Evolutionary conservation across 1,284 basidiomycete genomes (phyloP).

Genomic region (Ceratobasidium sp.): DNA sequence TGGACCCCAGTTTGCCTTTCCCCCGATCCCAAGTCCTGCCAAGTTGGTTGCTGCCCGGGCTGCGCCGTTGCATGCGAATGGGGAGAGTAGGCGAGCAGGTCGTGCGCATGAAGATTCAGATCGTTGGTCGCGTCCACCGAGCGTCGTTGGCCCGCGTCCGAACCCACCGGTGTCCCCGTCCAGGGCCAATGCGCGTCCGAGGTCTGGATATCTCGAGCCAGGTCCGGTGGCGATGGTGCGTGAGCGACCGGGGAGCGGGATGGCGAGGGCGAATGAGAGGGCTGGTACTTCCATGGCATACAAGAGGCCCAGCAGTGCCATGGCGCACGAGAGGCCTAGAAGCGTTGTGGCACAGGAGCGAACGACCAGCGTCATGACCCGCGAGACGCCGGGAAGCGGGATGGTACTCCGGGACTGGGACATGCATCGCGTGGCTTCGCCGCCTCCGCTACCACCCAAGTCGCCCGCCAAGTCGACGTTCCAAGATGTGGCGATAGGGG

Average conservation of each 20-base stretch:
- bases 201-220: slow-evolving; percentile 3
- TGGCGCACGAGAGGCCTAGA: background rate
- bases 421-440: background rate
- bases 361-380: background rate
- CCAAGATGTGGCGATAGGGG: slow-evolving; percentile 11
- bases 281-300: no score
- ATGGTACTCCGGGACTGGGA: background rate
- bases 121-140: slow-evolving; percentile 16
- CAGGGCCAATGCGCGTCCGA: background rate
- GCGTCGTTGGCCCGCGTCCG: slow-evolving; percentile 36
- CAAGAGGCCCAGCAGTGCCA: background rate
- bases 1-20: background rate
- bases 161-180: slow-evolving; percentile 14
- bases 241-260: background rate
- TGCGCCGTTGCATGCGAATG: background rate
- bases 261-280: no score
- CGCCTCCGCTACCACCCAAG: background rate
- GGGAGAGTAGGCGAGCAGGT: background rate
- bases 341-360: background rate
- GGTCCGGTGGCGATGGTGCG: slow-evolving; percentile 1
- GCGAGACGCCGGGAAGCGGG: background rate
- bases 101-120: background rate
- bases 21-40: background rate
- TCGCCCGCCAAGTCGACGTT: slow-evolving; percentile 13
- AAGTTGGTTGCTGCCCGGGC: background rate